Conservation (phyloP, 306 rosid genomes). For the Cajanus cajan region DNA sequence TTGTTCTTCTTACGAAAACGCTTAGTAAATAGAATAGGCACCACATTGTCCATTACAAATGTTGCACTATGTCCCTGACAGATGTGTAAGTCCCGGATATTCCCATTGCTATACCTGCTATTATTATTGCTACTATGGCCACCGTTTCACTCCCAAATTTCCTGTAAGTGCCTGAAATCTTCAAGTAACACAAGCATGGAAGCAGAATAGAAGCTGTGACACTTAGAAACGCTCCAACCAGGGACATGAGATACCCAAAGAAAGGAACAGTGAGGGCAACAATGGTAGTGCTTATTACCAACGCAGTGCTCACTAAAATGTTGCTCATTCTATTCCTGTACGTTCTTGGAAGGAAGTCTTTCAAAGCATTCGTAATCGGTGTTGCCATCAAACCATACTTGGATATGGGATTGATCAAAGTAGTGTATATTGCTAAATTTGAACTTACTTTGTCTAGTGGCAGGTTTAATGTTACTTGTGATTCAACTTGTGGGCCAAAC, state of each 20-base stretch:
- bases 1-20: too few relatives aligned
- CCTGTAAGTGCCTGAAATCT: constrained; percentile 49
- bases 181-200: constrained; percentile 72
- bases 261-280: constrained; percentile 53
- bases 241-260: constrained; percentile 55
- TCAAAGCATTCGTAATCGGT: constrained; percentile 57
- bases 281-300: constrained; percentile 48
- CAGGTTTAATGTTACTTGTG: constrained; percentile 69
- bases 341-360: constrained; percentile 38
- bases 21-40: too few relatives aligned
- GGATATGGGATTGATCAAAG: constrained; percentile 64
- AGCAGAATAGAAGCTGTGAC: constrained; percentile 59
- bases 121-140: constrained; percentile 27
- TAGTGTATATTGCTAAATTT: constrained; percentile 60
- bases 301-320: constrained; percentile 30
- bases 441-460: constrained; percentile 58
- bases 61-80: background rate
- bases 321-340: constrained; percentile 35
- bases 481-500: constrained; percentile 58
- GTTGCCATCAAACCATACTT: constrained; percentile 73
- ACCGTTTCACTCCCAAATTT: constrained; percentile 35
- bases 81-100: constrained; percentile 58
- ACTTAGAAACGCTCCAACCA: constrained; percentile 69
- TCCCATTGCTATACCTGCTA: constrained; percentile 39
- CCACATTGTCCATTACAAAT: background rate